A percentile compares a stretch with the other conserved stretches of the same genome.
Evolutionary conservation across 176 grass and related monocot genomes (phyloP).

Genomic region (Oryza nivara): DNA sequence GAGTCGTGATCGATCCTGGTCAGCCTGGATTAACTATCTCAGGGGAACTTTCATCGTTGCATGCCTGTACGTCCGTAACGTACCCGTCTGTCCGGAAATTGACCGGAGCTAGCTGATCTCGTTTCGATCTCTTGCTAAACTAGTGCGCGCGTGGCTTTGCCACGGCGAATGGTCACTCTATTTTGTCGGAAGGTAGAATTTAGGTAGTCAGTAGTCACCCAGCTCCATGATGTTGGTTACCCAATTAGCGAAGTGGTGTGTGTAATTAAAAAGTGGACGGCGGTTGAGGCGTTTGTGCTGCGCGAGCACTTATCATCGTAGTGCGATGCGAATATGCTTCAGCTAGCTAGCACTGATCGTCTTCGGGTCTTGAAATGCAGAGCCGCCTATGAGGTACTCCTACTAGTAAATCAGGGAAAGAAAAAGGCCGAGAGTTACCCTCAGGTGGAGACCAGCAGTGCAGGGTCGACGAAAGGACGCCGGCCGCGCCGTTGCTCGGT

Average conservation of each 20-base stretch:
- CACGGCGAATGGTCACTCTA: not conserved
- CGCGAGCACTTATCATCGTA: too few relatives aligned
- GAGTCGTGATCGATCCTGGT: not conserved
- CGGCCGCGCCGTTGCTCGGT: not conserved
- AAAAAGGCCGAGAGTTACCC: not conserved
- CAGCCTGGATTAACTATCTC: not conserved
- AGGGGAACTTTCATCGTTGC: not conserved
- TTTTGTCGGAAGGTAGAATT: not conserved
- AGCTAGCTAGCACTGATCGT: not conserved
- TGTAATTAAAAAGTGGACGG: not conserved
- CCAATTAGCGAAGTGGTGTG: not conserved
- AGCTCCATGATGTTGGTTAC: not conserved
- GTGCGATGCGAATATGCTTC: too few relatives aligned
- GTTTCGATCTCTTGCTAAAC: not conserved
- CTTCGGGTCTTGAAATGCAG: not conserved
- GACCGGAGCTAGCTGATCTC: not conserved
- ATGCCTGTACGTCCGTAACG: not conserved
- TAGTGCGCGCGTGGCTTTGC: not conserved
- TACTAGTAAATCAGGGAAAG: not conserved
- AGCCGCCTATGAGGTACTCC: not conserved
- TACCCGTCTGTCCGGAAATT: not conserved
- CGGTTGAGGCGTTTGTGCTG: too few relatives aligned
- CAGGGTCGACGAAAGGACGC: not conserved
- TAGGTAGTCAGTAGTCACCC: not conserved
- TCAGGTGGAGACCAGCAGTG: not conserved